Evolutionary conservation across 1,284 basidiomycete species (phyloP), one percentile per base, ranked within the genome.

Genomic region (Sparassis latifolia): DNA sequence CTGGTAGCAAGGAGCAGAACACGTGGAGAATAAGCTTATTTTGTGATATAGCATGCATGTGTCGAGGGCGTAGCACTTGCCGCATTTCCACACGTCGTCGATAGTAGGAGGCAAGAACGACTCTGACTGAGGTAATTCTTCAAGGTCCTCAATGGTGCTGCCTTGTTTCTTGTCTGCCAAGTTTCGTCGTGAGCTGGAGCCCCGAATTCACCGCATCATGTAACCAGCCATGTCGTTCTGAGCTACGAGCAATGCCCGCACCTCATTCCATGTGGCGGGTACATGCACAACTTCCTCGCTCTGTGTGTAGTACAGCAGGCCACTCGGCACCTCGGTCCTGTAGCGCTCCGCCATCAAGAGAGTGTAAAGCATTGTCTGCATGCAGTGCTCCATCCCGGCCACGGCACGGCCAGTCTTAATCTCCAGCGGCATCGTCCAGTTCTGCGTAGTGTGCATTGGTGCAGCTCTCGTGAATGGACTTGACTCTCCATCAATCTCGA

Each of bases 301-400:
- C 63, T 96, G 92, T 0, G 95, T 96, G 65, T 99, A 99, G 65
- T 93, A 97, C 31, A 99, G 75, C 45, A 99, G 69, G 2, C 97
- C 97, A 10, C 85, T 82, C 2, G 79, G 72, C 0, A 88, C 78
- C 57, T 77, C 72, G 7, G 71, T 70, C 56, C 88, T 84, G 63
- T 98, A 98, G 10, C 94, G 81, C 62, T 99, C 95, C 35, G 84
- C 81, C 64, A 95, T 85, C 5, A 99, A 78, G 10, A 99, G 74
- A 0, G 93, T 97, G 65, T 99, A 99, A 4, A 99, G 72, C 86
- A 97, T 95, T 0, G 97, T 99, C 69, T 99, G 96, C 0, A 97
- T 97, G 41, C 94, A 86, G 67, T 99, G 97, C 58, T 96, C 92
- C 78, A 95, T 84, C 2, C 86, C 80, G 9, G 83, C 83, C 31